Evolutionary conservation across 2,329 filamentous ascomycete genomes (phyloP).

Genomic region (Microcyclosporella mali): DNA sequence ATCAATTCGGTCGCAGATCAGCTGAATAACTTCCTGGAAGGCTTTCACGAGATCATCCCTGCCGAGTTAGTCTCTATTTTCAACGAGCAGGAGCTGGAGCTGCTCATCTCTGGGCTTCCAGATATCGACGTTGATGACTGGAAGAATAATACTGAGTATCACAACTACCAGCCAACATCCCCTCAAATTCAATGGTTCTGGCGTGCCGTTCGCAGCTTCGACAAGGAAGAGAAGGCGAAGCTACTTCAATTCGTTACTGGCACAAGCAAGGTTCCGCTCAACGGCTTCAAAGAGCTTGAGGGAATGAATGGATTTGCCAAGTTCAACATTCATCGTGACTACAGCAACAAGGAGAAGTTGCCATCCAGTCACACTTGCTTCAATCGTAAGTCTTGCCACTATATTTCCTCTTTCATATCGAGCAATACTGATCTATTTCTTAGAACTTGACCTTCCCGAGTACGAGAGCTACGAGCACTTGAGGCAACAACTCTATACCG

Average conservation of each 20-base stretch:
- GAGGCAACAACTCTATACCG: constrained; percentile 81
- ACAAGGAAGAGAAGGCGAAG: constrained; percentile 98
- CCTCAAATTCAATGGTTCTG: constrained; percentile 99
- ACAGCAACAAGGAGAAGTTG: constrained; percentile 89
- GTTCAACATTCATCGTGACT: constrained; percentile 98
- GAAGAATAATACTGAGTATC: constrained; percentile 98
- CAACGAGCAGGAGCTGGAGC: constrained; percentile 94
- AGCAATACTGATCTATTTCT: constrained; percentile 32
- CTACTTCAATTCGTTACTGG: constrained; percentile 96
- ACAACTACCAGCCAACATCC: constrained; percentile 91
- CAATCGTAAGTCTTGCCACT: constrained; percentile 70
- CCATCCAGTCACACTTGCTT: constrained; percentile 98
- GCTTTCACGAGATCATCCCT: constrained; percentile 97
- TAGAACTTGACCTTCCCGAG: constrained; percentile 95
- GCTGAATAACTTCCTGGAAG: constrained; percentile 73
- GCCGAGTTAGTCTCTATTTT: constrained; percentile 93
- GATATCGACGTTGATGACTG: constrained; percentile 98
- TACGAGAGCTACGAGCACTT: constrained; percentile 94
- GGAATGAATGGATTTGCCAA: constrained; percentile 98
- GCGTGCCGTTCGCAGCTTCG: constrained; percentile 92
- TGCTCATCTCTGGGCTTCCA: constrained; percentile 91
- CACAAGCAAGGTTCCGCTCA: constrained; percentile 95
- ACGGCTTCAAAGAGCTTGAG: constrained; percentile 97
- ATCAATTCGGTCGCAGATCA: constrained; percentile 89
- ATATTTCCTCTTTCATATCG: constrained; percentile 1